Base-by-base conservation (phyloP, 2,329 filamentous ascomycete genomes). In the Aspergillus ibericus region DNA sequence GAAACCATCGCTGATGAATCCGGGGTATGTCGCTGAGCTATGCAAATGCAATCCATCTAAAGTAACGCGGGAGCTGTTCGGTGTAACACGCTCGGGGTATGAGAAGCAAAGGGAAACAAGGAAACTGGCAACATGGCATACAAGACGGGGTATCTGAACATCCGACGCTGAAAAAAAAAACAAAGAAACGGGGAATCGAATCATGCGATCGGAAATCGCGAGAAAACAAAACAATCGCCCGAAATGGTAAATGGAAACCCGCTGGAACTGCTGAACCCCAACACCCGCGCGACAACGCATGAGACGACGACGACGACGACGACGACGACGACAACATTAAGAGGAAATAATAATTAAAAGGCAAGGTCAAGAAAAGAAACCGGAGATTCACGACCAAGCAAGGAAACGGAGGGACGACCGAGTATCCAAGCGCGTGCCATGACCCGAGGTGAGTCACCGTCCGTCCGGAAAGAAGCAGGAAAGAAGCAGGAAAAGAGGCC, bases 71-170 rank as follows among this genome's bases (percentile, higher is more conserved):
- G 64, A 66, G 64, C 61, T 63, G 61, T 57, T 52, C 58, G 34
- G 56, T 60, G 62, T 59, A 54, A 61, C 62, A 65, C 15, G 55
- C 64, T 66, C 64, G 63, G 61, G 64, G 64, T 66, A 66, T 65
- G 65, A 56, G 44, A 53, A 57, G 27, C 32, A 49, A 20, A n/a
- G 38, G 15, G 22, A 40, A 40, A 2, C 42, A 40, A 20, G 18
- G 16, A 29, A 48, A n/a, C n/a, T n/a, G n/a, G 27, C n/a, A 29
- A 32, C 25, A 32, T 29, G 38, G 53, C 56, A 60, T 63, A 66
- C 63, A 66, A 52, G 63, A 66, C 54, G 34, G 65, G 64, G 63
- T 66, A 66, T 66, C 62, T 57, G 56, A 62, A 59, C 56, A 55
- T 61, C 36, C 46, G 34, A 49, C 60, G 57, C 52, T 53, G 20